These are phyloP conservation scores for Kluyveromyces sp. DNA, from an alignment of 1,139 yeast genomes.

Conservation along the genomic window DNA sequence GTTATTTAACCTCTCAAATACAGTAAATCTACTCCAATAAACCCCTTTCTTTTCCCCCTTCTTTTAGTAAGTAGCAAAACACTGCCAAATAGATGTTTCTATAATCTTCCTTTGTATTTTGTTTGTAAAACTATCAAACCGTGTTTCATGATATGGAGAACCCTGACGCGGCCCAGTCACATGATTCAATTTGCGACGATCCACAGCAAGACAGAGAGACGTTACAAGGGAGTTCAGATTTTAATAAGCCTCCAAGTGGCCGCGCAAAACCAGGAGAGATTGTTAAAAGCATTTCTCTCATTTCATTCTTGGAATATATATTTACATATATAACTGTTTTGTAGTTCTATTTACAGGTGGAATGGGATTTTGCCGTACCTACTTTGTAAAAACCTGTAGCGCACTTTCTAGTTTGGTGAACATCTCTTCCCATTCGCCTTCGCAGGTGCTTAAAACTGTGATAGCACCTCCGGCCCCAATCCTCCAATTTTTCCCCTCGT, in stretches of 20 bases:
- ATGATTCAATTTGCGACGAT: too few species aligned
- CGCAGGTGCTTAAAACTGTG: constrained; percentile 73
- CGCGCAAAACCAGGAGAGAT: too few species aligned
- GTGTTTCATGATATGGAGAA: neutral
- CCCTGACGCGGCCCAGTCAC: too few species aligned
- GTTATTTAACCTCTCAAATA: too few species aligned
- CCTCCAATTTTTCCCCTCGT: constrained; percentile 48
- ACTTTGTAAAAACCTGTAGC: constrained; percentile 45
- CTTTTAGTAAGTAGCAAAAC: neutral
- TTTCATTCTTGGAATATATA: neutral
- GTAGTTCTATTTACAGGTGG: neutral
- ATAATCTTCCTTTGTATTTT: constrained; percentile 1
- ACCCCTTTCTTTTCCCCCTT: neutral
- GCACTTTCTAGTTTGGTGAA: constrained; percentile 71
- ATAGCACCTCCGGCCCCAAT: constrained; percentile 99
- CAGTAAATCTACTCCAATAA: too few species aligned
- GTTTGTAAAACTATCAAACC: constrained; percentile 1
- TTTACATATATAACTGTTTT: neutral
- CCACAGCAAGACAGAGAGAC: too few species aligned
- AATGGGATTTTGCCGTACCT: neutral
- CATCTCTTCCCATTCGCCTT: constrained; percentile 94
- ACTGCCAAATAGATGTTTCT: neutral
- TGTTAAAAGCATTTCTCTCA: too few species aligned
- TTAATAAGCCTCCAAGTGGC: too few species aligned
- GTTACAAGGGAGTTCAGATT: too few species aligned